These are phyloP conservation scores for grape (Vitis vinifera) DNA, from an alignment of 164 flowering plant genomes.

Conservation along the genomic window ASM3070453v1 NC_081821.1:1432501-1433000, in stretches of 20 bases:
- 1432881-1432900: constrained; percentile 18
- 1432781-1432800: constrained; percentile 72
- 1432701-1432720: background rate
- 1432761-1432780: constrained; percentile 96
- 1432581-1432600: background rate
- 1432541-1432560: constrained; percentile 21
- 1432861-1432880: constrained; percentile 95
- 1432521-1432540: constrained; percentile 88
- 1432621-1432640: background rate
- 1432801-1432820: constrained; percentile 49
- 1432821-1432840: constrained; percentile 83
- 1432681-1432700: too few species aligned
- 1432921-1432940: background rate
- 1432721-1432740: constrained; percentile 98
- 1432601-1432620: background rate
- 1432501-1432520: constrained; percentile 93
- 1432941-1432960: background rate
- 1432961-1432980: background rate
- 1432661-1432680: too few species aligned
- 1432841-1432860: constrained; percentile 97
- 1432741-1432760: constrained; percentile 98
- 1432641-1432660: background rate
- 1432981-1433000: too few species aligned
- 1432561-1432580: background rate
- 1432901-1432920: background rate